A percentile compares a stretch with the other conserved stretches of the same genome.
phyloP scores from a whole-genome alignment of 2,329 filamentous ascomycete genomes.

The Nothophaeocryptopus gaeumannii region DNA sequence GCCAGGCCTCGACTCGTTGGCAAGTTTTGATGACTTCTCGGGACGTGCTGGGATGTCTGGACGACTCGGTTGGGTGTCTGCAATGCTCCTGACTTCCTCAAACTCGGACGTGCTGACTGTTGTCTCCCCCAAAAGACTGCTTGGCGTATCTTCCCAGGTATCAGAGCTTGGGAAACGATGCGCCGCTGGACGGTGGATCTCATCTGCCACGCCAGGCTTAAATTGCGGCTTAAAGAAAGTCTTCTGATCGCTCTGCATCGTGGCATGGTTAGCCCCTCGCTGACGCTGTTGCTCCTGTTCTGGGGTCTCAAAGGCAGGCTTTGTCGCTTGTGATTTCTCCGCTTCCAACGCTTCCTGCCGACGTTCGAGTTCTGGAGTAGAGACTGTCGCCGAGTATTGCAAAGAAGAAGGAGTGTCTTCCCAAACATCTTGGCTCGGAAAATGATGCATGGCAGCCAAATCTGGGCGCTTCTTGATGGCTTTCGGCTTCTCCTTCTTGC shows the following conservation, averaged over 20 bases:
- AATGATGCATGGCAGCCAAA: constrained; percentile 56
- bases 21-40: constrained; percentile 29
- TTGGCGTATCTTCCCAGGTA: constrained; percentile 91
- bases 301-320: constrained; percentile 44
- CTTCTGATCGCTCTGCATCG: constrained; percentile 44
- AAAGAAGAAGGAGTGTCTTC: constrained; percentile 89
- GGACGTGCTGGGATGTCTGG: constrained; percentile 34
- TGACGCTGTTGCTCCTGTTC: constrained; percentile 52
- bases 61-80: constrained; percentile 27
- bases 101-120: constrained; percentile 54
- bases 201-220: constrained; percentile 52
- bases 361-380: constrained; percentile 61
- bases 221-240: constrained; percentile 58
- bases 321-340: constrained; percentile 27
- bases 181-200: constrained; percentile 53
- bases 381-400: constrained; percentile 74
- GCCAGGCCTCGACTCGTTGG: constrained; percentile 32
- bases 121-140: constrained; percentile 75
- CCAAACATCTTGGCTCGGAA: constrained; percentile 95
- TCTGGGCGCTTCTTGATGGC: constrained; percentile 55
- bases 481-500: constrained; percentile 53
- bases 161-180: constrained; percentile 85
- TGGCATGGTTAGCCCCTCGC: constrained; percentile 19
- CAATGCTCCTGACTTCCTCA: constrained; percentile 31
- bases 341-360: constrained; percentile 35